Base-by-base conservation (phyloP, 805 yeast genomes). In the Diddensiella santjacobensis region DNA sequence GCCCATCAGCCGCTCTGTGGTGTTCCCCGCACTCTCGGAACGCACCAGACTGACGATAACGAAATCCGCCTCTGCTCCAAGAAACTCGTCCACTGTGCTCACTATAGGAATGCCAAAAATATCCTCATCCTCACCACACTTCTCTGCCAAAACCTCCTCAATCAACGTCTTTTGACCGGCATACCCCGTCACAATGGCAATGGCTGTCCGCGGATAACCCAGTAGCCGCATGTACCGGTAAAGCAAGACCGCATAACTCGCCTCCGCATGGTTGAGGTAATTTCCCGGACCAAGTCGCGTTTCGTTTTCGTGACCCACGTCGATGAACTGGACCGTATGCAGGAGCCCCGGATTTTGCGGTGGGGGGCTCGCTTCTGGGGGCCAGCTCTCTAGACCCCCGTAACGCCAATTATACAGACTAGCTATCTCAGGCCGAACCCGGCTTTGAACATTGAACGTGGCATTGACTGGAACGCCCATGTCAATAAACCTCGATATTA, bases 161-260 rank as follows among this genome's bases (percentile, higher is more conserved):
- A 80, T 56, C 20, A 79, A 60, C 3, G 60, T 58, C 46, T 58
- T 63, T 56, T 78, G 83, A 5, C 69, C 66, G 18, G 62, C 61
- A 29, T 67, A 70, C 3, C 68, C 60, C 1, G 78, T 69, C 22
- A 72, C 53, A 6, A 82, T 69, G 17, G 68, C 63, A 17, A 81
- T 69, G 18, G 58, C 57, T 0, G 58, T 51, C 1, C 56, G 35
- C 0, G 75, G 67, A 49, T 77, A 78, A 0, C 77, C 79, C 18
- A 71, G 45, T 2, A 70, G 50, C 3, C 74, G 55, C 72, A 80
- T 62, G 48, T 75, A 78, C 60, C 70, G 71, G 54, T 65, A 78
- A 4, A 78, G 50, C 0, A 65, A 61, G 13, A 75, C 75, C 15
- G 72, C 65, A 48, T 63, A 73, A 51, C 75, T 78, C 0, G 81